Evolutionary conservation across 805 yeast genomes (phyloP), one percentile per base, ranked within the genome.

Genomic region (Ogataea wickerhamii): DNA sequence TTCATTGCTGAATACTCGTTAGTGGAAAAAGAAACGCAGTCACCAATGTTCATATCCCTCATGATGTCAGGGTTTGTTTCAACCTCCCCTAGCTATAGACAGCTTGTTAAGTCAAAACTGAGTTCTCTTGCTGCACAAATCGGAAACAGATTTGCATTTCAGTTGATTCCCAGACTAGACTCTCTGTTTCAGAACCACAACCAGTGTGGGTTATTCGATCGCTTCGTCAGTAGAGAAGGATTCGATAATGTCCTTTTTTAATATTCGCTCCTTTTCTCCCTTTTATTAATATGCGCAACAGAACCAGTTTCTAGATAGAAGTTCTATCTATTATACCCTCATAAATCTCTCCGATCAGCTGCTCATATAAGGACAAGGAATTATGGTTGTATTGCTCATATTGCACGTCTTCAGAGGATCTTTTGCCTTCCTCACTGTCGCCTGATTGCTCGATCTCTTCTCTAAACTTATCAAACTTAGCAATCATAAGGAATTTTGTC

Each of bases 261-360:
- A 26, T 26, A 8, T 26, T 28, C 36, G 36, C n/a, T 36, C 52
- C 14, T n/a, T 48, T n/a, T 22, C 38, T 13, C 40, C 49, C 32
- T 37, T 38, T 24, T 38, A 27, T 12, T 31, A 37, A 37, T 33
- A 19, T 18, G 28, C 28, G 26, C 37, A 29, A n/a, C n/a, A n/a
- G n/a, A n/a, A n/a, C n/a, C n/a, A 28, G 36, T 39, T 32, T 8
- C 40, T 43, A 61, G 14, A 56, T 51, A 7, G 66, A 62, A 3
- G 62, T 60, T 18, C 66, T 45, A 40, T 60, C 65, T 18, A 52
- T 44, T 16, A 63, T 49, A 1, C 67, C 67, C 37, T 64, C 67
- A 39, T 61, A 64, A 7, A 57, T 41, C 36, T 63, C 66, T 5
- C 68, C 68, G 2, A 63, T 44, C 14, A 44, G 44, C 12, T 46